These are phyloP conservation scores for Jimgerdemannia lactiflua DNA, from an alignment of 192 early-diverging fungal species.

Conservation along the genomic window DNA sequence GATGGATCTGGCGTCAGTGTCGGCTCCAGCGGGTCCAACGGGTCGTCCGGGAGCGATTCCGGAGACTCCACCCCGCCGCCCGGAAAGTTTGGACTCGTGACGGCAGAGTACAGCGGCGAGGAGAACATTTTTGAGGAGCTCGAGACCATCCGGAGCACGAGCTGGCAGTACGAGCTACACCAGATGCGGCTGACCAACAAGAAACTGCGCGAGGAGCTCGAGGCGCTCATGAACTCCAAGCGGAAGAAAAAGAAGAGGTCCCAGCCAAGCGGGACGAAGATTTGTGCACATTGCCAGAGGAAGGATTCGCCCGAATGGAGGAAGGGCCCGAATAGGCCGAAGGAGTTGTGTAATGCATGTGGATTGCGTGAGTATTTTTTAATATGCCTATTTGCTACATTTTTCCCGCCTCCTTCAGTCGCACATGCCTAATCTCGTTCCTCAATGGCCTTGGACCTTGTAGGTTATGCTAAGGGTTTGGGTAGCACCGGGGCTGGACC, in stretches of 20 bases:
- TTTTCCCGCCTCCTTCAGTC: not conserved
- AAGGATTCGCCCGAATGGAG: constrained; percentile 25
- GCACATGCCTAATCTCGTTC: not conserved
- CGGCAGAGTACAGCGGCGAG: constrained; percentile 12
- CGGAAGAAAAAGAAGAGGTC: constrained; percentile 28
- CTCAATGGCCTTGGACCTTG: not conserved
- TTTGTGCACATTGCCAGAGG: constrained; percentile 17
- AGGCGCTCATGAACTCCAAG: constrained; percentile 26
- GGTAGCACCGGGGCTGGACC: not conserved
- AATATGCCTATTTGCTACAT: not conserved
- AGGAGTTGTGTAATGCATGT: constrained; percentile 19
- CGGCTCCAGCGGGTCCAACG: not conserved
- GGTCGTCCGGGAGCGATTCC: not conserved
- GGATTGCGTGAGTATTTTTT: constrained; percentile 19
- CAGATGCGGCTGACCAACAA: constrained; percentile 54
- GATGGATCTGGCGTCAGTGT: not conserved
- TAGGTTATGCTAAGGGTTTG: not conserved
- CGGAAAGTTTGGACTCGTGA: constrained; percentile 2
- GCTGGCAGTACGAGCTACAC: constrained; percentile 65
- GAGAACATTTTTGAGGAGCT: constrained; percentile 48
- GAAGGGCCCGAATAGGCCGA: constrained; percentile 20
- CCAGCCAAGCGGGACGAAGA: constrained; percentile 3
- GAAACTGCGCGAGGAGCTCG: constrained; percentile 54
- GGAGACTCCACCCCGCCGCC: not conserved
- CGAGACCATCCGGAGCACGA: constrained; percentile 39